These are phyloP conservation scores for Hura crepitans DNA, from an alignment of 441 rosid genomes.

Conservation along the genomic window DNA sequence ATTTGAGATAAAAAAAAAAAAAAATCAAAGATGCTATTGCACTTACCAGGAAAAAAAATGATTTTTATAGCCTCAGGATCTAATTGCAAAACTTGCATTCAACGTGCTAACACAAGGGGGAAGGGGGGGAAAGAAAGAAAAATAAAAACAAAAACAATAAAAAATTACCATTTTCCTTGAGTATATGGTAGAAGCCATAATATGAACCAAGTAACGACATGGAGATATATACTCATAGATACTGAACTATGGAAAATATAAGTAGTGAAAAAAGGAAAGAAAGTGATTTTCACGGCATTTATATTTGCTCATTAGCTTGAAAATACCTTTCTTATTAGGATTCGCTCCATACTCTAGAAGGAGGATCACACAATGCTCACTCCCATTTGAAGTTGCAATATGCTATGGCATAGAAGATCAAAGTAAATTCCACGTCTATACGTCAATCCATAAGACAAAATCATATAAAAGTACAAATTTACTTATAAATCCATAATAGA, in stretches of 20 bases:
- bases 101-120: neutral
- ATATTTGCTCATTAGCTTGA: neutral
- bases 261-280: neutral
- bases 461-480: neutral
- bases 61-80: neutral
- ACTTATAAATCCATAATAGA: neutral
- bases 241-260: neutral
- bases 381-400: conserved; percentile 72
- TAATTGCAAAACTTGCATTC: neutral
- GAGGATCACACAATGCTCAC: conserved; percentile 52
- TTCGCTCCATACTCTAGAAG: conserved; percentile 74
- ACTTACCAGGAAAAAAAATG: neutral
- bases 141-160: neutral
- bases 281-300: neutral
- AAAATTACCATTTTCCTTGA: neutral
- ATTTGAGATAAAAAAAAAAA: neutral
- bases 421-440: conserved; percentile 4
- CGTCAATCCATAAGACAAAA: conserved; percentile 7
- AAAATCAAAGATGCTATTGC: neutral
- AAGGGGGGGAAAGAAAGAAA: too few relatives aligned
- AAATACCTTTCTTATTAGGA: conserved; percentile 65
- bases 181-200: too few relatives aligned
- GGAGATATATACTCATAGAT: neutral
- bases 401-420: conserved; percentile 46
- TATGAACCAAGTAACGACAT: neutral